Percentiles rank a stretch among this genome's conserved stretches.
Evolutionary conservation across 805 yeast species (phyloP).

Genomic region (Schwanniomyces vanrijiae): DNA sequence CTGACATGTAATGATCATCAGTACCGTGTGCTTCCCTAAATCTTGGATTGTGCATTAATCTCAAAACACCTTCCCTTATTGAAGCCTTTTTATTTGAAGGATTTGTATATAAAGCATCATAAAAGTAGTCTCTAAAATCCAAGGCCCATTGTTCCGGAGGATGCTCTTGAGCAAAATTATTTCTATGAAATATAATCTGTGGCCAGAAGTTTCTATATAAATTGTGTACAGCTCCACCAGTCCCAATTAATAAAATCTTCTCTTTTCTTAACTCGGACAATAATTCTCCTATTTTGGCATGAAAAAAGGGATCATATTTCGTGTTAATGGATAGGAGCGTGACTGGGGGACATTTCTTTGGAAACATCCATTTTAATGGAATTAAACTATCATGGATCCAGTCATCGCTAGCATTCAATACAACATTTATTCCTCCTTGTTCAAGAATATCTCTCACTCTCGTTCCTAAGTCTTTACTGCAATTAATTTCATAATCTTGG

Average conservation of each 20-base stretch:
- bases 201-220: conserved; percentile 3
- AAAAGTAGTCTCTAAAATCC: conserved; percentile 2
- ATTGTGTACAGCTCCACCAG: conserved; percentile 4
- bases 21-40: conserved; percentile 3
- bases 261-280: background rate
- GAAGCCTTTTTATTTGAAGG: background rate
- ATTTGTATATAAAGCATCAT: conserved; percentile 2
- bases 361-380: conserved; percentile 3
- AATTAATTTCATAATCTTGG: conserved; percentile 1
- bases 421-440: conserved; percentile 2
- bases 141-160: conserved; percentile 4
- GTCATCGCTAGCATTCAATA: conserved; percentile 1
- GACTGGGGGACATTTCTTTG: conserved; percentile 3
- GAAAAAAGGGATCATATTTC: conserved; percentile 1
- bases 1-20: conserved; percentile 3
- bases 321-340: conserved; percentile 1
- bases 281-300: conserved; percentile 2
- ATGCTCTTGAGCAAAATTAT: conserved; percentile 1
- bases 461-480: conserved; percentile 2
- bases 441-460: background rate
- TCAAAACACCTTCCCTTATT: conserved; percentile 1
- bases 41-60: conserved; percentile 3
- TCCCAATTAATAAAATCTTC: conserved; percentile 1
- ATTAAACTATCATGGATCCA: conserved; percentile 4
- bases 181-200: conserved; percentile 1